Evolutionary conservation across 257 asterid genomes (phyloP), one percentile per base, ranked within the genome.

Genomic region (Jaltomata sinuosa): DNA sequence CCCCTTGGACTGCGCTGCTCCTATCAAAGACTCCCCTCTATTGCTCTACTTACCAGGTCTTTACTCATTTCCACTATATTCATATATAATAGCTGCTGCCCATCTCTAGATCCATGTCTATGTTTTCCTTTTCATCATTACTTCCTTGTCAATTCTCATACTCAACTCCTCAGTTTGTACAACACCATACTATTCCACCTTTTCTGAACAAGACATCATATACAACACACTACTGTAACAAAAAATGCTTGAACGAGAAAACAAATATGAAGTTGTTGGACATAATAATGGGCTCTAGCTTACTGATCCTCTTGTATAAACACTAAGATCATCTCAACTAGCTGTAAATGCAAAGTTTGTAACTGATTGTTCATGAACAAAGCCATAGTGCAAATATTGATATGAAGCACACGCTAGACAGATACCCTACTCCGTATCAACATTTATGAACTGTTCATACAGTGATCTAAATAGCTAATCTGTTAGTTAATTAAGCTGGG

Each of bases 11-110:
- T 87, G 91, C 84, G 87, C 84, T 27, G 57, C 87, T 55, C 92
- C 85, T 50, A 15, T 81, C 4, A 47, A 86, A 55, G 82, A 88
- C 83, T 86, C 93, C 47, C 98, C 98, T 55, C 88, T 93, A 42
- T 64, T 95, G 90, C 95, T 95, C 19, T 92, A 55, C 84, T 90
- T 94, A 85, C 97, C 98, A 62, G 99, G 99, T 95, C 78, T 36
- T 36, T 21, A 19, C 74, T 64, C 36, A 64, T 29, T 64, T n/a
- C n/a, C n/a, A n/a, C n/a, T n/a, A n/a, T n/a, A n/a, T n/a, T n/a
- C n/a, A n/a, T n/a, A n/a, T n/a, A n/a, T n/a, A n/a, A n/a, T n/a
- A n/a, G n/a, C n/a, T n/a, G n/a, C n/a, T n/a, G n/a, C n/a, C n/a
- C n/a, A n/a, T n/a, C n/a, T n/a, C n/a, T n/a, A n/a, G n/a, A n/a